Base-by-base conservation (phyloP, 305 asterid genomes). In the Fraxinus floribunda region DNA sequence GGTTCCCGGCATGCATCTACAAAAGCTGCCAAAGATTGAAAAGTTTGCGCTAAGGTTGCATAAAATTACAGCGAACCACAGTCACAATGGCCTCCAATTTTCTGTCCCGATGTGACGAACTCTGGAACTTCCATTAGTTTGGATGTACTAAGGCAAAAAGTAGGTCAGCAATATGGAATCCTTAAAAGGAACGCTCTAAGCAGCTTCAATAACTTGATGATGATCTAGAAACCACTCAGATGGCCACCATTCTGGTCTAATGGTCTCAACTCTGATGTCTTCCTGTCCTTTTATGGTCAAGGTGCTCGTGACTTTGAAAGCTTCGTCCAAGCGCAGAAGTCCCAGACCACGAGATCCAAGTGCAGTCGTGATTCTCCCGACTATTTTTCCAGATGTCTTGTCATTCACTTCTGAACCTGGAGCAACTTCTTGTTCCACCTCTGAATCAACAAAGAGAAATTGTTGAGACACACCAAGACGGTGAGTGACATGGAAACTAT, bases 201-300 rank as follows among this genome's bases (percentile, higher is more conserved):
- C 90, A 57, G 88, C 85, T 38, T 88, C 92, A 34, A 86, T 86
- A 55, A 81, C 86, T 41, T 81, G 84, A 75, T 81, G 84, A 75
- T 86, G 83, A 80, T 85, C 90, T 7, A 70, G 83, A 68, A 76
- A 81, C 99, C 97, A 95, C 86, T 93, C 93, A 20, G 88, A 76
- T 7, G 97, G 99, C 99, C 99, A 95, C 99, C 99, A 95, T 32
- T 94, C 86, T 15, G 98, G 98, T 83, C 86, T 84, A 75, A 85
- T 79, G 72, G 90, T 85, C 89, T 94, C 90, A 30, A 90, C 90
- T n/a, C 86, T 88, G 68, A 95, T 85, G 80, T 90, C 94, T 83
- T 92, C 94, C 16, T 74, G 87, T 11, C 90, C 94, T 80, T 83
- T 89, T 35, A 94, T 79, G 84, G 86, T 83, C 84, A 95, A 83